Percentiles rank a stretch among this genome's conserved stretches.
Evolutionary conservation across 345 rosid genomes (phyloP).

Genomic region (Syzygium grande): DNA sequence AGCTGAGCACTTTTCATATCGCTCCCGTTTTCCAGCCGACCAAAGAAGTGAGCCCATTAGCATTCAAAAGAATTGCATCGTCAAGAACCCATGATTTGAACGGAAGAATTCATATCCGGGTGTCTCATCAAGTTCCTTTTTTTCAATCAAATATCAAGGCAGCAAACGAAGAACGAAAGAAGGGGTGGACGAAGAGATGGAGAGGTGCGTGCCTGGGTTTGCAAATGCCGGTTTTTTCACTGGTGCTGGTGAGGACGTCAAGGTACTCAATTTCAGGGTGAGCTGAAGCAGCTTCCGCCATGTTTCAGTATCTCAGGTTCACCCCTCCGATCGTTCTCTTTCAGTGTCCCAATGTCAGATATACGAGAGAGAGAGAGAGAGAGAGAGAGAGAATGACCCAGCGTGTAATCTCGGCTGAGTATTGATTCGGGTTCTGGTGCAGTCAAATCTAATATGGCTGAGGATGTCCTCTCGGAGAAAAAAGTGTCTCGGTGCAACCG

Average conservation of each 20-base stretch:
- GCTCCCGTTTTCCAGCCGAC: background rate
- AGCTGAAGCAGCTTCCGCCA: background rate
- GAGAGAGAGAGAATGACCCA: background rate
- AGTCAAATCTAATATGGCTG: background rate
- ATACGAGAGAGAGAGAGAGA: background rate
- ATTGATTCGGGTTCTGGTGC: background rate
- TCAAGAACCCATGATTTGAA: background rate
- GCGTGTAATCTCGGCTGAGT: background rate
- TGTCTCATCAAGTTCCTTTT: background rate
- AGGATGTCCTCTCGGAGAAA: background rate
- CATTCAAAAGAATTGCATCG: background rate
- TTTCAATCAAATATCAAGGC: background rate
- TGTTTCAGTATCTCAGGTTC: background rate
- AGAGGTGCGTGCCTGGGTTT: slow-evolving; percentile 59
- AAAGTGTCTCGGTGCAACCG: background rate
- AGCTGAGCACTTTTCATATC: background rate
- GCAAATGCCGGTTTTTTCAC: slow-evolving; percentile 55
- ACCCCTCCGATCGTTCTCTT: background rate
- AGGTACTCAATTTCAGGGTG: slow-evolving; percentile 39
- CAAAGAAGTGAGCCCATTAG: background rate
- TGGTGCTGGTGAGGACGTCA: slow-evolving; percentile 64
- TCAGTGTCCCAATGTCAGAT: background rate
- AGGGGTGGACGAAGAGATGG: background rate
- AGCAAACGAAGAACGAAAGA: background rate
- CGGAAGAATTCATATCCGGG: background rate